Base-by-base conservation (phyloP, 192 early-diverging fungal species). In the Allomyces macrogynus region DNA sequence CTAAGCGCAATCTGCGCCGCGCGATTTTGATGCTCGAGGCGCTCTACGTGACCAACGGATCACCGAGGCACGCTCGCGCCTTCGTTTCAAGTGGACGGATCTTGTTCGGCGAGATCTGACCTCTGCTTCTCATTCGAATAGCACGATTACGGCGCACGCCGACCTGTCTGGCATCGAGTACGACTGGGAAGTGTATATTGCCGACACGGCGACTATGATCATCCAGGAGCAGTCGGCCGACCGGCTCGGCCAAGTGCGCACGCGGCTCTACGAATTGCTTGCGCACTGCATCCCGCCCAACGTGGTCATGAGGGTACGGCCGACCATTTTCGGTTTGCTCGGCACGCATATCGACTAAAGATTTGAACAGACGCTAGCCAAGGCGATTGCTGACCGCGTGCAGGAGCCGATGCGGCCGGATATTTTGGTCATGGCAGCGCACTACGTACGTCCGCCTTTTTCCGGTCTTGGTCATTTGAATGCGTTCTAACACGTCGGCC, bases 11-110 rank as follows among this genome's bases (percentile, higher is more conserved):
- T 72, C 73, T 98, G 66, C 76, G 93, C 67, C 86, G 85, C 62
- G 90, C 92, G 8, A 65, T 95, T n/a, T 76, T 98, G 66, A 90
- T 92, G 81, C 75, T 95, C 18, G 95, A 97, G 74, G 81, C 90
- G 5, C 82, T 57, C 49, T 40, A 23, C 42, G 63, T 57, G 67
- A 57, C 49, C 16, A 57, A 57, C 5, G 49, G 49, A n/a, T 57
- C 49, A 57, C 71, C n/a, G 63, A 70, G 65, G 72, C 76, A 11
- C 70, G 71, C 26, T 60, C 72, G 71, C 74, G 60, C 22, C 44
- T 60, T 62, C 43, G 22, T 42, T 63, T 40, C 62, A 43, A 43
- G 49, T 22, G 7, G 32, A 8, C 32, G 3, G 3, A 8, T 40
- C 0, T 3, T 57, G 10, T 25, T 61, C 5, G 27, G n/a, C 42